Base-by-base conservation (phyloP, 352 stramenopile species). In the Saprolegnia parasitica region DNA sequence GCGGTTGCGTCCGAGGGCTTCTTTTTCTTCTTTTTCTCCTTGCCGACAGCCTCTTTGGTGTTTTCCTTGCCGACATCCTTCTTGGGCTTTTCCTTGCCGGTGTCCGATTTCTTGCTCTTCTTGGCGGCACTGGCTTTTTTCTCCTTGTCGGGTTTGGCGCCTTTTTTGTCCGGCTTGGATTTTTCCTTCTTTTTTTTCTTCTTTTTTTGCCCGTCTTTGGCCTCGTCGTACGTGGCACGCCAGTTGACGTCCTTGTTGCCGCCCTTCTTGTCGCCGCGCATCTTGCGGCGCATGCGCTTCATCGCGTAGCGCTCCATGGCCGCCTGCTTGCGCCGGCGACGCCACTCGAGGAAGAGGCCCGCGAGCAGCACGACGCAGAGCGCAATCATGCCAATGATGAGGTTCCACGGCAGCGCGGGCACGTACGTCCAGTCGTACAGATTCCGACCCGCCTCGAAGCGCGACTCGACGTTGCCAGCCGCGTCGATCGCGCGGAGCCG, bases 291-390 rank as follows among this genome's bases (percentile, higher is more conserved):
- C 84, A 98, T 96, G 57, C 93, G 87, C 73, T 98, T 97, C 78
- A 98, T 96, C 5, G 91, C 90, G 72, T 98, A 98, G n/a, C 89
- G 85, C 71, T 98, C 88, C 77, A 98, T 93, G 21, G 89, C 91
- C 21, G 81, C 80, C 55, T 89, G 93, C 74, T 93, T 96, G 57
- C 95, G 90, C 3, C 93, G 79, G 63, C 96, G 89, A 4, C 91
- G 81, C 83, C 96, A 97, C 76, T 98, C 92, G 71, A 96, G 76
- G 74, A 96, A 97, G 26, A 89, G 76, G 11, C 78, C 78, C n/a
- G 90, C 35, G 23, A 96, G 65, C 0, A 97, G 29, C 46, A 96
- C 71, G 15, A 98, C 56, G n/a, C 80, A 80, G 10, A 84, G 74
- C n/a, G 87, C 76, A 8, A 93, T 84, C 5, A 85, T 74, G 2